Evolutionary conservation across 1,284 basidiomycete genomes (phyloP).

Genomic region (Cutaneotrichosporon daszewskae): DNA sequence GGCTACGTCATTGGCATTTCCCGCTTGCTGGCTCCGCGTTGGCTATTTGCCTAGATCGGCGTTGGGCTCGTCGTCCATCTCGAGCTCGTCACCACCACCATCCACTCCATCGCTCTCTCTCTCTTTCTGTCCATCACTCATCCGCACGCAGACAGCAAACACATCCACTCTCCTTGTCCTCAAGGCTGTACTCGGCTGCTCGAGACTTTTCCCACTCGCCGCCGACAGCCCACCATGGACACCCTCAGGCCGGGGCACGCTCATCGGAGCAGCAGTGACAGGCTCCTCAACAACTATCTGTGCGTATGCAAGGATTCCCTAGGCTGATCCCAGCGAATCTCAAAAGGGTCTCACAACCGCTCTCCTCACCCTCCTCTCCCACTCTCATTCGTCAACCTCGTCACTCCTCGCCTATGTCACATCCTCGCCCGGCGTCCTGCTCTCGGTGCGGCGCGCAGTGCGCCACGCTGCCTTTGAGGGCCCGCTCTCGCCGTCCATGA

Average conservation of each 20-base stretch:
- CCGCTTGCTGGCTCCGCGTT: no score
- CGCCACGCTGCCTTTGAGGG: slow-evolving; percentile 48
- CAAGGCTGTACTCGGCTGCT: no score
- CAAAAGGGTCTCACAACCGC: slow-evolving; percentile 44
- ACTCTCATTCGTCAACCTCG: slow-evolving; percentile 47
- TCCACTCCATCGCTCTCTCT: background rate
- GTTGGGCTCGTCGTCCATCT: no score
- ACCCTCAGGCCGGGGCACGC: slow-evolving; percentile 40
- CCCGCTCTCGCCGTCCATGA: slow-evolving; percentile 28
- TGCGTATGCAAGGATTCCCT: slow-evolving; percentile 15
- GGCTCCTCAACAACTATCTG: slow-evolving; percentile 48
- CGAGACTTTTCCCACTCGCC: no score
- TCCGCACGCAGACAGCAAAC: background rate
- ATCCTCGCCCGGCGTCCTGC: slow-evolving; percentile 45
- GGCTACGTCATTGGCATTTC: no score
- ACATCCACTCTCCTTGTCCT: background rate
- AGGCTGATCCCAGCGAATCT: slow-evolving; percentile 31
- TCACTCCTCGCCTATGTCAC: slow-evolving; percentile 47
- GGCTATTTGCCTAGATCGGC: no score
- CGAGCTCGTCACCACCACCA: no score
- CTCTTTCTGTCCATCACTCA: background rate
- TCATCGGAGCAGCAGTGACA: slow-evolving; percentile 44
- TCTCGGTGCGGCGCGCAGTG: slow-evolving; percentile 40
- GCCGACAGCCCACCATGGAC: slow-evolving; percentile 29
- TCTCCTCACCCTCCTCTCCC: slow-evolving; percentile 45